A percentile compares a stretch with the other conserved stretches of the same genome.
These are phyloP conservation scores for Clitopilus hobsonii DNA, from an alignment of 768 basidiomycete genomes.

Conservation along the genomic window DNA sequence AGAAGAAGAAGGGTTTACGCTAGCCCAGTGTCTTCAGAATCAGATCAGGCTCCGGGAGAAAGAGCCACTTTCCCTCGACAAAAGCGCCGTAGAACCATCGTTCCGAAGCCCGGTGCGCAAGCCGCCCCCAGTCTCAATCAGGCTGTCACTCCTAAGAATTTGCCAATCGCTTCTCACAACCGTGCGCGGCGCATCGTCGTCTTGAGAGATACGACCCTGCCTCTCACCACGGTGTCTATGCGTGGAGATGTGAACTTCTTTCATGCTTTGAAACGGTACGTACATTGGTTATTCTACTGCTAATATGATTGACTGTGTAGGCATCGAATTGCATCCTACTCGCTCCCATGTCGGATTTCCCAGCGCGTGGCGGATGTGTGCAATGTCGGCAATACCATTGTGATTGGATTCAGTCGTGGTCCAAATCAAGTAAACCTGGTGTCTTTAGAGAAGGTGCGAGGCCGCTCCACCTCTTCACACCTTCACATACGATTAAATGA, in stretches of 20 bases:
- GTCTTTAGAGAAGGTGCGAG: conserved; percentile 20
- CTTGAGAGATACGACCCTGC: conserved; percentile 19
- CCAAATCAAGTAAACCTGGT: conserved; percentile 38
- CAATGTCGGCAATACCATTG: conserved; percentile 32
- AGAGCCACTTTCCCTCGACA: neutral
- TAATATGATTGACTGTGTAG: conserved; percentile 12
- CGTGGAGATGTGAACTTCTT: conserved; percentile 41
- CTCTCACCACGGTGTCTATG: conserved; percentile 41
- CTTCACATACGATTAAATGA: neutral
- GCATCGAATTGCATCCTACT: conserved; percentile 29
- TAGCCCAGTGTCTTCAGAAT: neutral
- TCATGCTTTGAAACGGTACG: conserved; percentile 24
- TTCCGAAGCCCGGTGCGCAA: neutral
- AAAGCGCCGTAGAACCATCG: neutral
- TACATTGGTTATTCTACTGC: neutral
- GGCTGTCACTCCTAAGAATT: neutral
- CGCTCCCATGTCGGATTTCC: conserved; percentile 30
- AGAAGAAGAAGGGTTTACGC: neutral
- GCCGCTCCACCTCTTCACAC: neutral
- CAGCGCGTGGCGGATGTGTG: conserved; percentile 44
- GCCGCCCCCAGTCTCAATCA: neutral
- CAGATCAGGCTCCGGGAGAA: neutral
- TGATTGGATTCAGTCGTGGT: conserved; percentile 40
- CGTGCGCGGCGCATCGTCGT: conserved; percentile 24
- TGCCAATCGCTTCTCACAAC: conserved; percentile 20